Conservation (phyloP, 129 eudicot genomes). For the Saussurea involucrata region DNA sequence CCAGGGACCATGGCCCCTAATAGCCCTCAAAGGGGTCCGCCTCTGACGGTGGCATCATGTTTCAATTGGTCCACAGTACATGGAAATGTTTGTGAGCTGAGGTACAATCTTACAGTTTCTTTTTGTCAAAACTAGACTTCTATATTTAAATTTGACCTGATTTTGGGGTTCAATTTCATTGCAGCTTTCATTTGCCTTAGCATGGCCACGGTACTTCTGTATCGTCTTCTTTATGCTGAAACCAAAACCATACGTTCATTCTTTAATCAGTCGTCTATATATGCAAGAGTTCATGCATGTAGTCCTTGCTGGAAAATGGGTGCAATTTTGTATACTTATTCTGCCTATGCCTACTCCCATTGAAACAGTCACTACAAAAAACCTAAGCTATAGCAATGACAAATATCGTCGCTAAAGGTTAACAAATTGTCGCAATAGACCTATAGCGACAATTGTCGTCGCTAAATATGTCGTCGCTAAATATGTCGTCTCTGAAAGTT, state of each 20-base stretch:
- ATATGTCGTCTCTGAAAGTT: not conserved
- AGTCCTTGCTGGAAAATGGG: not conserved
- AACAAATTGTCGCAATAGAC: too few species aligned
- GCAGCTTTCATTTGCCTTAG: slow-evolving; percentile 13
- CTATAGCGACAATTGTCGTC: too few species aligned
- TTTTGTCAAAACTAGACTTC: not conserved
- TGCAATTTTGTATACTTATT: not conserved
- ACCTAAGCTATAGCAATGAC: too few species aligned
- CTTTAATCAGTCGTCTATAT: too few species aligned
- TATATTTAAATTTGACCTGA: slow-evolving; percentile 22
- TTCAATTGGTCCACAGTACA: slow-evolving; percentile 32
- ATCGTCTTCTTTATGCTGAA: slow-evolving; percentile 47
- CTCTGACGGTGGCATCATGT: too few species aligned
- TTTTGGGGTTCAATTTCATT: slow-evolving; percentile 16
- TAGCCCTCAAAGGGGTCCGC: too few species aligned
- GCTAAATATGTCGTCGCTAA: too few species aligned
- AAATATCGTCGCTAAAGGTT: too few species aligned
- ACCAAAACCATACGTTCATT: not conserved
- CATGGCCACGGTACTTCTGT: slow-evolving; percentile 32
- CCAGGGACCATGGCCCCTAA: too few species aligned
- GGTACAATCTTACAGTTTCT: not conserved
- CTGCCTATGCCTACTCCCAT: too few species aligned
- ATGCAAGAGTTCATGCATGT: too few species aligned
- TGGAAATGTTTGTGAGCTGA: not conserved
- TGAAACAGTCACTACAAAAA: too few species aligned